Base-by-base conservation (phyloP, 169 alveolate species). In the Babesia caballi region DNA sequence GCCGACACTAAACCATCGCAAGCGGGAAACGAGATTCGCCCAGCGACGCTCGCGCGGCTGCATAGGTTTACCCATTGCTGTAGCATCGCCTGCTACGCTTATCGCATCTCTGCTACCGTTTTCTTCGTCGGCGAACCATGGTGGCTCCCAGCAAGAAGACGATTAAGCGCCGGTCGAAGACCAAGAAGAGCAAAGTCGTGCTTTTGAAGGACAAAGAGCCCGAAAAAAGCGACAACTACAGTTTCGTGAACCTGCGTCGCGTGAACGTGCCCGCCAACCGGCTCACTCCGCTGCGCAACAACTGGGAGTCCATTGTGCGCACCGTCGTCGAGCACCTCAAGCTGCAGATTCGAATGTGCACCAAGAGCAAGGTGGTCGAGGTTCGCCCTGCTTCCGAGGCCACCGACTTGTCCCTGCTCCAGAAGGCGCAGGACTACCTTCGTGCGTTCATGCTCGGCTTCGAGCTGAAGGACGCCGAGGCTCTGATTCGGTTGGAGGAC, bases 391-490 rank as follows among this genome's bases (percentile, higher is more conserved):
- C 88, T 36, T 63, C 77, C 23, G 87, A 84, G 44, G 85, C 51
- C 53, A 78, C 75, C 47, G 83, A 85, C 21, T 63, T 88, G 74
- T 81, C 85, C n/a, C 68, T 74, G 59, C 90, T 96, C 28, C 93
- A 96, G 85, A 96, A 95, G 89, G 95, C 97, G 60, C 96, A 94
- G 57, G 99, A 96, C 85, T 96, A 95, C 85, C 75, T 96, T 23
- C 94, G 94, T 57, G 99, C 99, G 30, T 98, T 96, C 77, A 93
- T 97, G 96, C 89, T 97, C 63, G 99, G 99, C 33, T 98, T 97
- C 78, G 99, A 96, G 69, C 88, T 97, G 25, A 96, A 96, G 81
- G 99, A 98, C 89, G 97, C 99, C 5, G 95, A 97, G 49, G 99
- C 99, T 21, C 85, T 98, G 70, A 90, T 98, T 35, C 82, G 99